Evolutionary conservation across 2,329 filamentous ascomycete genomes (phyloP).

Genomic region (Lachnellula hyalina): DNA sequence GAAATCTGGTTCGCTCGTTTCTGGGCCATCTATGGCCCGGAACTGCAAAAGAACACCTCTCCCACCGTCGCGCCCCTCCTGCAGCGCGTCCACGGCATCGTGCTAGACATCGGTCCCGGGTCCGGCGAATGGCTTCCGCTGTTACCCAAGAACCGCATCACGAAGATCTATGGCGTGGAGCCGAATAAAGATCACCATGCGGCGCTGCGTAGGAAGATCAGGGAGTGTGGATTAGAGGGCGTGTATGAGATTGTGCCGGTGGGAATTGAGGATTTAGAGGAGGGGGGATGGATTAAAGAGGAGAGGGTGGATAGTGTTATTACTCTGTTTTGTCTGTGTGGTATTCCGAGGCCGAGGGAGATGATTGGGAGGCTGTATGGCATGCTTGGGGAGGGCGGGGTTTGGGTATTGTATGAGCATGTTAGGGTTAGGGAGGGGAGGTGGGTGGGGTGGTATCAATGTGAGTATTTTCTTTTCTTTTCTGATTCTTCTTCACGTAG

Average conservation of each 20-base stretch:
- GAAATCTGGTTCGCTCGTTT: constrained; percentile 55
- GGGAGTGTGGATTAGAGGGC: constrained; percentile 47
- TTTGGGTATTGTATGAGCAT: constrained; percentile 29
- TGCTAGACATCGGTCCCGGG: constrained; percentile 55
- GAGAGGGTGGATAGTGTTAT: constrained; percentile 25
- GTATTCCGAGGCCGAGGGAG: constrained; percentile 17
- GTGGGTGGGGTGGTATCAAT: constrained; percentile 23
- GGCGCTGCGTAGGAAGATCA: constrained; percentile 42
- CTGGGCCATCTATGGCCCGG: constrained; percentile 51
- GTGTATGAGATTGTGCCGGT: constrained; percentile 58
- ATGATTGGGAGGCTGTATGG: constrained; percentile 25
- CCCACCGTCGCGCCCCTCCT: constrained; percentile 41
- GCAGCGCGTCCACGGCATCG: constrained; percentile 20
- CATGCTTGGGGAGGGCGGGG: constrained; percentile 24
- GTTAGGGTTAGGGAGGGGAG: constrained; percentile 18
- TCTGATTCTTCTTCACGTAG: too few species aligned
- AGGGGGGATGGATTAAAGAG: constrained; percentile 40
- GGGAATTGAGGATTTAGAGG: constrained; percentile 52
- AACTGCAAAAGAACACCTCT: constrained; percentile 39
- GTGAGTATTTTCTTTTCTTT: constrained; percentile 13
- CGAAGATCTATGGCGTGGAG: constrained; percentile 56
- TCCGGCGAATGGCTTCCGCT: constrained; percentile 57
- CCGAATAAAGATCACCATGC: constrained; percentile 52
- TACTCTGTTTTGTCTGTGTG: constrained; percentile 28
- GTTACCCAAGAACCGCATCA: constrained; percentile 34